phyloP scores from a whole-genome alignment of 306 rosid species.

The Spatholobus suberectus region DNA sequence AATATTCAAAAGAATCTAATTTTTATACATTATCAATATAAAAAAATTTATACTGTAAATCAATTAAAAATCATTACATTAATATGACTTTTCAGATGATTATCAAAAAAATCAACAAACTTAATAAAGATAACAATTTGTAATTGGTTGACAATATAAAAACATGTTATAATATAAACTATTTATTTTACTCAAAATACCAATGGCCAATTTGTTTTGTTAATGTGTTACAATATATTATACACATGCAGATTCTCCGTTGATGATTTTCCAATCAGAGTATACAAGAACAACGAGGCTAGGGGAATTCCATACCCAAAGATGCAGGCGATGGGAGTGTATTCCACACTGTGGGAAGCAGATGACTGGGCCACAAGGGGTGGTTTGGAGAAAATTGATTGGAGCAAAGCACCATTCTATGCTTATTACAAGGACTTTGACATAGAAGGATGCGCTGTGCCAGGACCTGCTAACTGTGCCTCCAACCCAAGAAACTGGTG shows the following conservation, averaged over 20 bases:
- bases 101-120: too few species aligned
- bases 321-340: slow-evolving; percentile 85
- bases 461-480: slow-evolving; percentile 72
- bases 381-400: slow-evolving; percentile 92
- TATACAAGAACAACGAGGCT: slow-evolving; percentile 84
- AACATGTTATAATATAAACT: too few species aligned
- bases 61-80: too few species aligned
- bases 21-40: too few species aligned
- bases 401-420: slow-evolving; percentile 88
- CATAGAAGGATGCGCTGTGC: slow-evolving; percentile 83
- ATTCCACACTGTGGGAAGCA: slow-evolving; percentile 92
- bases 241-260: slow-evolving; percentile 64
- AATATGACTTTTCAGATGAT: too few species aligned
- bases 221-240: background rate
- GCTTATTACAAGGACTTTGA: slow-evolving; percentile 89
- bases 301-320: slow-evolving; percentile 76
- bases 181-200: too few species aligned
- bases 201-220: too few species aligned
- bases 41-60: too few species aligned
- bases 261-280: slow-evolving; percentile 81
- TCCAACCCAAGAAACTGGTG: slow-evolving; percentile 79
- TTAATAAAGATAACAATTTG: too few species aligned
- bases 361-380: slow-evolving; percentile 98
- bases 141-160: too few species aligned
- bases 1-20: too few species aligned